A percentile compares a stretch with the other conserved stretches of the same genome.
phyloP scores from a whole-genome alignment of 164 flowering plant genomes.

The Buxus sempervirens region DNA sequence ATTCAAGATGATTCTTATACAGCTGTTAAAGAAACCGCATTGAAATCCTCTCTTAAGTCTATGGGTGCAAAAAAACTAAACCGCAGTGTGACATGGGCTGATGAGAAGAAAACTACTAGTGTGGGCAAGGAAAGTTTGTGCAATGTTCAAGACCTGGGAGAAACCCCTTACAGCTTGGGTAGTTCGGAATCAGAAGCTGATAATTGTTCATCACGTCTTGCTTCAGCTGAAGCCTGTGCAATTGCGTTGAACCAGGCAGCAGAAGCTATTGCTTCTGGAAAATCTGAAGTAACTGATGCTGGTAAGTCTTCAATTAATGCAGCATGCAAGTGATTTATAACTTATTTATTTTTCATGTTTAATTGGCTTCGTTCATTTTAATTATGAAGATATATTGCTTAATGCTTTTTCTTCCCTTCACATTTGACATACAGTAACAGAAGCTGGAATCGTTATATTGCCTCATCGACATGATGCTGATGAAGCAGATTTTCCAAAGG shows the following conservation, averaged over 20 bases:
- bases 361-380: background rate
- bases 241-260: constrained; percentile 67
- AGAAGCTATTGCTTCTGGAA: constrained; percentile 70
- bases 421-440: constrained; percentile 40
- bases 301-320: constrained; percentile 31
- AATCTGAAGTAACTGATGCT: constrained; percentile 55
- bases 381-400: background rate
- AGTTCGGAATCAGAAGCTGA: constrained; percentile 21
- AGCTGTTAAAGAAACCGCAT: constrained; percentile 16
- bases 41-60: constrained; percentile 59
- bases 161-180: constrained; percentile 12
- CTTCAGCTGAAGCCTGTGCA: constrained; percentile 90
- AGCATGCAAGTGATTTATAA: background rate
- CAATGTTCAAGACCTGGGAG: constrained; percentile 34
- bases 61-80: constrained; percentile 40
- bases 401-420: constrained; percentile 2
- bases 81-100: constrained; percentile 86
- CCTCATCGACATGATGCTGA: constrained; percentile 36
- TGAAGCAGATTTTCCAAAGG: constrained; percentile 25
- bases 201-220: constrained; percentile 31
- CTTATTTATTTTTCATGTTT: background rate
- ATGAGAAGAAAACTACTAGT: constrained; percentile 39
- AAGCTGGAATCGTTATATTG: constrained; percentile 64
- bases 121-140: constrained; percentile 30
- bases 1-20: constrained; percentile 15